Evolutionary conservation across 257 asterid genomes (phyloP).

Genomic region (Sherardia arvensis): DNA sequence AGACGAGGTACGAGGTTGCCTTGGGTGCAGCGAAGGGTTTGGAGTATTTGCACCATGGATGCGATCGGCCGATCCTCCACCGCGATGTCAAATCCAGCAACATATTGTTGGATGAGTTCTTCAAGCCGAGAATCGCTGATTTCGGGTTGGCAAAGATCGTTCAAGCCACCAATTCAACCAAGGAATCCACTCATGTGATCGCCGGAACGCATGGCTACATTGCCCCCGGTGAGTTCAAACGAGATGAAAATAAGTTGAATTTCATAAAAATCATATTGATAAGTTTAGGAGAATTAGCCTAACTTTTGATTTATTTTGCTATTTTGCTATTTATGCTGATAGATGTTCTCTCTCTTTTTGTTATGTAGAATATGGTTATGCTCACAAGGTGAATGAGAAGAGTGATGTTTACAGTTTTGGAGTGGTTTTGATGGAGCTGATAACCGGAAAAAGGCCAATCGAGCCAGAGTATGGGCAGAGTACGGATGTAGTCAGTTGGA

Average conservation of each 20-base stretch:
- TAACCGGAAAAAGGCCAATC: slow-evolving; percentile 79
- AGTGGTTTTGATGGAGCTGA: slow-evolving; percentile 86
- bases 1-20: slow-evolving; percentile 61
- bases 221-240: slow-evolving; percentile 80
- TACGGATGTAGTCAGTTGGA: slow-evolving; percentile 69
- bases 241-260: too few relatives aligned
- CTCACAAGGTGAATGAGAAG: slow-evolving; percentile 68
- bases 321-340: not conserved
- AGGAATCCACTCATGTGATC: slow-evolving; percentile 56
- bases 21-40: slow-evolving; percentile 80
- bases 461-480: slow-evolving; percentile 74
- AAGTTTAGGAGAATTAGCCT: too few relatives aligned
- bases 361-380: slow-evolving; percentile 69
- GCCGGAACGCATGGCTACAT: slow-evolving; percentile 93
- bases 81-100: slow-evolving; percentile 94
- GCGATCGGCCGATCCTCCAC: slow-evolving; percentile 64
- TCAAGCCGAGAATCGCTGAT: slow-evolving; percentile 82
- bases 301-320: too few relatives aligned
- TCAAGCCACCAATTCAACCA: slow-evolving; percentile 23
- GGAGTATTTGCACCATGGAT: slow-evolving; percentile 84
- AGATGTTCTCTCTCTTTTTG: not conserved
- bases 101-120: slow-evolving; percentile 61
- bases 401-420: slow-evolving; percentile 89
- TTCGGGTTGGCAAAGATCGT: slow-evolving; percentile 78
- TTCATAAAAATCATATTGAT: too few relatives aligned